Evolutionary conservation across 1,284 basidiomycete genomes (phyloP), one percentile per base, ranked within the genome.

Genomic region (Porogramme epimiltina): DNA sequence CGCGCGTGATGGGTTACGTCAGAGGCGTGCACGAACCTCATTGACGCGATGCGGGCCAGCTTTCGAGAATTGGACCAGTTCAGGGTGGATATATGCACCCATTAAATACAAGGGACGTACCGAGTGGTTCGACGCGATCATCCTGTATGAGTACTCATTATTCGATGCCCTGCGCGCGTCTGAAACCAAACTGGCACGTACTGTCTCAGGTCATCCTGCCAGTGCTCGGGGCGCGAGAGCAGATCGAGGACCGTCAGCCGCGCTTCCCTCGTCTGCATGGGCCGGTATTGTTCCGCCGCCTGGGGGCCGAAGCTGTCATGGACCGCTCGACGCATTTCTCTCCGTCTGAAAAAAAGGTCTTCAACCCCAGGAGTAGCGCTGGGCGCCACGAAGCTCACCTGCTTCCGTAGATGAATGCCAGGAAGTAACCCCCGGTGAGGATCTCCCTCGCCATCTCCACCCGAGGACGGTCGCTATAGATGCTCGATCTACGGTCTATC

Each of bases 401-500:
- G 24, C 46, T 38, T 15, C 20, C 25, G 40, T 49, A 49, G 2
- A 40, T 23, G 31, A 49, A 41, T n/a, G 39, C 42, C 38, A 42
- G 34, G n/a, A 47, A 40, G n/a, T 47, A 25, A 3, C 45, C 49
- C 13, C 47, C 49, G 2, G 45, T 46, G 13, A 52, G 45, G 15
- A 57, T 45, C 42, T 57, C 49, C 23, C 40, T 43, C 4, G 45
- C 48, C 55, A 57, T 54, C 33, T 54, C 42, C 18, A 57, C 24
- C 18, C 55, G 43, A 18, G 54, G 54, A 20, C 59, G 38, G 41
- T 58, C 56, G 34, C 52, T 54, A 40, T 56, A 56, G 26, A 55
- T 51, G 5, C 33, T 31, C 18, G 55, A 48, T 8, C 49, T 49
- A 23, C 49, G 54, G 9, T 51, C 54, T 55, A 22, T n/a, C n/a